These are phyloP conservation scores for Fusarium sarcochroum DNA, from an alignment of 2,329 filamentous ascomycete species.

Conservation along the genomic window DNA sequence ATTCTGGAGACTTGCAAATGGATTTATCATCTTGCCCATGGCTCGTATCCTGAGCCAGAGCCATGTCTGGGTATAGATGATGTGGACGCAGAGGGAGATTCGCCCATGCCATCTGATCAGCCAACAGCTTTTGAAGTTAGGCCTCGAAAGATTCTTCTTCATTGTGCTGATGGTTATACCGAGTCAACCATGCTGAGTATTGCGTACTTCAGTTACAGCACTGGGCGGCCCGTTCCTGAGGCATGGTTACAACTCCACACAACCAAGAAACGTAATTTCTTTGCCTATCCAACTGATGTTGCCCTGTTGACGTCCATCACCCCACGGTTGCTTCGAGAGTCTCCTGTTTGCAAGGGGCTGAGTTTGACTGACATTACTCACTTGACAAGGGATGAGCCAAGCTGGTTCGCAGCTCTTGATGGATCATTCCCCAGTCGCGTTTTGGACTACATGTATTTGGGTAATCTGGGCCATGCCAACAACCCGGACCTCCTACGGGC, in stretches of 20 bases:
- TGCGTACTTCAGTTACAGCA: conserved; percentile 94
- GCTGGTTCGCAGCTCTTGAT: conserved; percentile 87
- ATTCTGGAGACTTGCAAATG: conserved; percentile 90
- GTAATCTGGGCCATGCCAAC: conserved; percentile 93
- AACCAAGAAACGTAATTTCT: conserved; percentile 89
- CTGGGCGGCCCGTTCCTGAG: conserved; percentile 82
- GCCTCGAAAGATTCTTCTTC: conserved; percentile 83
- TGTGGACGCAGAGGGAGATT: conserved; percentile 52
- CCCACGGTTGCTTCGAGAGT: conserved; percentile 79
- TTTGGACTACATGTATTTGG: conserved; percentile 94
- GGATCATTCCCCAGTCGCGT: conserved; percentile 92
- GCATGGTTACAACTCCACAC: conserved; percentile 91
- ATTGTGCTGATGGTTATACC: conserved; percentile 96
- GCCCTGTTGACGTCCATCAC: conserved; percentile 83
- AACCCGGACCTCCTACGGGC: conserved; percentile 86
- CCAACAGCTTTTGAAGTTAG: conserved; percentile 44
- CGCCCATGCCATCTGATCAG: conserved; percentile 42
- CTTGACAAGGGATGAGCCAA: conserved; percentile 73
- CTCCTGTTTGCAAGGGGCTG: conserved; percentile 67
- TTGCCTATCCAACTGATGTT: conserved; percentile 94
- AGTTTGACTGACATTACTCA: conserved; percentile 67
- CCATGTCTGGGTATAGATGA: conserved; percentile 51
- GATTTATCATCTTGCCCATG: conserved; percentile 87
- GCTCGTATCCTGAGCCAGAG: conserved; percentile 60
- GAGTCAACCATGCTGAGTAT: conserved; percentile 91